phyloP scores from a whole-genome alignment of 805 yeast species.

The Kuraishia floccosa region DNA sequence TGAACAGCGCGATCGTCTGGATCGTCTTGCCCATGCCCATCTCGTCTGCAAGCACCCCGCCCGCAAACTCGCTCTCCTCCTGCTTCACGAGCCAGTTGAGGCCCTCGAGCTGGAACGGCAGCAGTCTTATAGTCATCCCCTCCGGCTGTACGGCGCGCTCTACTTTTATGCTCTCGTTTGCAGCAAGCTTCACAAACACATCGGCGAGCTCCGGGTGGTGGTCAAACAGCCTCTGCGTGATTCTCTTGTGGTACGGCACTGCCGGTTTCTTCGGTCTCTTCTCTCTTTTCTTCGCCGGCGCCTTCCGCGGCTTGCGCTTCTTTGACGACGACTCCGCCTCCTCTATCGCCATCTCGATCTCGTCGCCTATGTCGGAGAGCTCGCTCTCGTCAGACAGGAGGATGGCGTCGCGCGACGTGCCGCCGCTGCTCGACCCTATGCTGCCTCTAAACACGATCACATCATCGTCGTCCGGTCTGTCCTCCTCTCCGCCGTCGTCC shows the following conservation, averaged over 20 bases:
- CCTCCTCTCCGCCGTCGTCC: conserved; percentile 6
- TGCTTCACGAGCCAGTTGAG: conserved; percentile 79
- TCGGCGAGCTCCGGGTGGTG: conserved; percentile 70
- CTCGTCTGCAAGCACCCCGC: conserved; percentile 95
- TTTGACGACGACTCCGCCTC: conserved; percentile 5
- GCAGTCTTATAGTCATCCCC: conserved; percentile 58
- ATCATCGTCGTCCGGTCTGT: conserved; percentile 7
- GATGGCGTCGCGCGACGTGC: conserved; percentile 6
- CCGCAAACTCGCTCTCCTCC: conserved; percentile 67
- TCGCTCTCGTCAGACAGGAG: conserved; percentile 8
- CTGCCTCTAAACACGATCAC: conserved; percentile 8
- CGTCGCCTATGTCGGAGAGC: conserved; percentile 8
- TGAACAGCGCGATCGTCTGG: conserved; percentile 83
- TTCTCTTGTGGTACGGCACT: conserved; percentile 56
- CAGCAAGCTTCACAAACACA: conserved; percentile 56
- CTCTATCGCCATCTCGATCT: conserved; percentile 1
- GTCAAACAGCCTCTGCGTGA: conserved; percentile 56
- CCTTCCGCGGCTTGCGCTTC: conserved; percentile 5
- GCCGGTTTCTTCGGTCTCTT: conserved; percentile 35
- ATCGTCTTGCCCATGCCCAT: conserved; percentile 99
- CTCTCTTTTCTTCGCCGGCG: conserved; percentile 10
- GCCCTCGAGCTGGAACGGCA: conserved; percentile 94
- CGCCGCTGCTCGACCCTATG: conserved; percentile 6
- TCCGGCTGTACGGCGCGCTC: conserved; percentile 64
- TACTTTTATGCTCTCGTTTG: conserved; percentile 32